Evolutionary conservation across 805 yeast species (phyloP), one percentile per base, ranked within the genome.

Genomic region (Starmerella powellii): DNA sequence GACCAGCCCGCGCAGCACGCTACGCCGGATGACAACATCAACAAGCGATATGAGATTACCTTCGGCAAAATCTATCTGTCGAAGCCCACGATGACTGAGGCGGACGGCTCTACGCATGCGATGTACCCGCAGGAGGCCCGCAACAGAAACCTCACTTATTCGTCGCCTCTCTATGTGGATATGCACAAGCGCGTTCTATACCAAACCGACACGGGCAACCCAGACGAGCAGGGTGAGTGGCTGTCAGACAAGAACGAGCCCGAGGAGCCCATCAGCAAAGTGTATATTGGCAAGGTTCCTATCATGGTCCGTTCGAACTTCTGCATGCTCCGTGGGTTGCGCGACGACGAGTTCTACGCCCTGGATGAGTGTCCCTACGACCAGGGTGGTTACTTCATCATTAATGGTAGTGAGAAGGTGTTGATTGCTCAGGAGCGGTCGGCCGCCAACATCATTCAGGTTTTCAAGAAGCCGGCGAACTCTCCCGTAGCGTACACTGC

Each of bases 101-200:
- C 97, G 15, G 99, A 91, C 66, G 99, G 99, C 68, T 86, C 94
- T n/a, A 88, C 97, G n/a, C 88, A 86, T 57, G 93, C 94, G 12
- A 77, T 91, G 78, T 83, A 83, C 59, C 98, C 99, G 10, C 98
- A 93, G 65, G 99, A 91, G 63, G 97, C 98, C 6, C 75, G 99
- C 56, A 71, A 91, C 51, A 78, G 99, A 66, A 91, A 91, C 61
- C 71, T 91, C 65, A 91, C 99, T 0, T 91, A 91, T 61, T 84
- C 96, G 4, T 84, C 96, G 26, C 96, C 97, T 30, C 71, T 91
- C 39, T 91, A 91, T 57, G 95, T 91, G 21, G 97, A 91, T 60
- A 88, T 91, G 82, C 76, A 82, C 56, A 91, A 91, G 64, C 74
- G 81, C 52, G 91, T 91, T 17, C 75, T 84, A 58, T 44, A 44